phyloP scores from a whole-genome alignment of 441 rosid genomes.

The Melastoma candidum region DNA sequence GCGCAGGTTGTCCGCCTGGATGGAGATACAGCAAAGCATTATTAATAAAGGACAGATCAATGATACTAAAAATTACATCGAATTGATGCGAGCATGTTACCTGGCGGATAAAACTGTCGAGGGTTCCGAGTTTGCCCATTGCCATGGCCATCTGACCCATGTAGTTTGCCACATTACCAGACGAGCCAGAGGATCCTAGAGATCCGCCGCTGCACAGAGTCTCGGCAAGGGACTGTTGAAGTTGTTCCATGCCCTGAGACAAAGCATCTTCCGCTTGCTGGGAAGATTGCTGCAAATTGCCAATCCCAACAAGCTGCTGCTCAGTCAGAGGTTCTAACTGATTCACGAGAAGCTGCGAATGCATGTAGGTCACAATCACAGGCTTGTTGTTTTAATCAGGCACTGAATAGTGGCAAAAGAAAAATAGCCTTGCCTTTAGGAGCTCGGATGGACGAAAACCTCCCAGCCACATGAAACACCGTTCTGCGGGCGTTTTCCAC shows the following conservation, averaged over 20 bases:
- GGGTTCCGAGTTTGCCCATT: slow-evolving; percentile 18
- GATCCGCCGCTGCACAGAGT: slow-evolving; percentile 9
- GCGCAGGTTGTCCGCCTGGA: slow-evolving; percentile 14
- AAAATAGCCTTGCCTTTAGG: slow-evolving; percentile 5
- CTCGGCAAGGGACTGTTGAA: slow-evolving; percentile 15
- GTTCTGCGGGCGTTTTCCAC: slow-evolving; percentile 14
- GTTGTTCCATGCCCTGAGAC: slow-evolving; percentile 17
- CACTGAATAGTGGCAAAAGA: too few species aligned
- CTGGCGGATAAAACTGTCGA: slow-evolving; percentile 15
- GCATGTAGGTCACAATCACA: background rate
- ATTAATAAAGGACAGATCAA: slow-evolving; percentile 1
- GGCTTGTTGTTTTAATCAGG: too few species aligned
- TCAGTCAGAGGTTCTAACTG: slow-evolving; percentile 20
- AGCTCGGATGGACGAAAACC: slow-evolving; percentile 15
- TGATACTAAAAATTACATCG: background rate
- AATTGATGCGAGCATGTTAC: slow-evolving; percentile 3
- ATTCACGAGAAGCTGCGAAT: slow-evolving; percentile 13
- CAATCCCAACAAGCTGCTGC: slow-evolving; percentile 12
- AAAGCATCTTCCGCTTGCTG: slow-evolving; percentile 18
- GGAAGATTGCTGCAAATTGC: slow-evolving; percentile 14
- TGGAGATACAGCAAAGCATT: background rate
- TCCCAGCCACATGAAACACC: slow-evolving; percentile 14
- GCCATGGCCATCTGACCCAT: slow-evolving; percentile 24
- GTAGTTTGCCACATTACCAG: slow-evolving; percentile 19
- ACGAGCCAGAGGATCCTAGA: slow-evolving; percentile 9